Evolutionary conservation across 345 rosid species (phyloP).

Genomic region (Sisymbrium irio): DNA sequence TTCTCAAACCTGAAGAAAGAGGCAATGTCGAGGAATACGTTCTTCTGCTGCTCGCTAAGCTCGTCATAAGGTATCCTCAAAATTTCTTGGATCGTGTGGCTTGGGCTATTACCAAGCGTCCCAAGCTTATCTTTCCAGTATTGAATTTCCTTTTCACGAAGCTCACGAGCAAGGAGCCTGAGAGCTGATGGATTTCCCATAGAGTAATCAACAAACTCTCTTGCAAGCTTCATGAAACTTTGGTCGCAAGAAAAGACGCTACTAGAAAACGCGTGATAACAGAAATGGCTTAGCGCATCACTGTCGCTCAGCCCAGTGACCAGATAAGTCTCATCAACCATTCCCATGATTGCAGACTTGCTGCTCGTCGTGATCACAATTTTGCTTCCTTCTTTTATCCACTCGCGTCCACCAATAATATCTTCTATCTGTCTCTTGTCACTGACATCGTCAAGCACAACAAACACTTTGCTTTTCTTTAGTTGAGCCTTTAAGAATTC

Average conservation of each 20-base stretch:
- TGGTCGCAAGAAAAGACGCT: background rate
- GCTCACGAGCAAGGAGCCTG: conserved; percentile 25
- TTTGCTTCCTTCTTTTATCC: conserved; percentile 25
- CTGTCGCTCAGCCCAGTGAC: conserved; percentile 1
- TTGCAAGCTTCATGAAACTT: conserved; percentile 5
- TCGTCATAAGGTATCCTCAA: conserved; percentile 30
- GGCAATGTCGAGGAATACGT: conserved; percentile 40
- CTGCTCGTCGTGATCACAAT: conserved; percentile 20
- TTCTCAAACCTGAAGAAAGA: conserved; percentile 26
- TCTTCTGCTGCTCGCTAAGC: conserved; percentile 3
- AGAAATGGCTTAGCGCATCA: conserved; percentile 9
- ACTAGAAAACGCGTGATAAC: conserved; percentile 10
- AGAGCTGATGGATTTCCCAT: conserved; percentile 38
- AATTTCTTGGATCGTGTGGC: conserved; percentile 3
- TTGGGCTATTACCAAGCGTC: background rate
- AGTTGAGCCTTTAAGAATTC: background rate
- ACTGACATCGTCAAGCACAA: conserved; percentile 26
- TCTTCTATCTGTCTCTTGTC: background rate
- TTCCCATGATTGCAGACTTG: background rate
- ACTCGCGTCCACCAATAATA: background rate
- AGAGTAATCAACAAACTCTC: conserved; percentile 12
- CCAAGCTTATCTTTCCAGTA: conserved; percentile 29
- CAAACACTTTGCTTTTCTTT: background rate
- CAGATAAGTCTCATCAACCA: background rate
- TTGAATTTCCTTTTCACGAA: background rate